phyloP scores from a whole-genome alignment of 2,329 filamentous ascomycete species.

The Claviceps sp. region DNA sequence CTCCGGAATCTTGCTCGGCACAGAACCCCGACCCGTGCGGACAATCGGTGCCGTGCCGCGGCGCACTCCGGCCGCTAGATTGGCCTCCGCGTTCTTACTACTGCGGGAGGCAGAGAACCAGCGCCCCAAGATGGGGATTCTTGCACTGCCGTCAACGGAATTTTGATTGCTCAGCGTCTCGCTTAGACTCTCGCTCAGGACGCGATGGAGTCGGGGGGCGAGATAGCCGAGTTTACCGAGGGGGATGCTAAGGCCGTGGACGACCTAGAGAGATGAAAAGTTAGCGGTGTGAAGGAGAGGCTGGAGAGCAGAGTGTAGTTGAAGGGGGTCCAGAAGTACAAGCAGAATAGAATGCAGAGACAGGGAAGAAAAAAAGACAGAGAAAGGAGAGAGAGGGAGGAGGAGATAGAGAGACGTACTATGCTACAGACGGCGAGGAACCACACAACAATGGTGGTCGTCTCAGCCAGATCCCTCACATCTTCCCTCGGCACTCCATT shows the following conservation, averaged over 20 bases:
- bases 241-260: conserved; percentile 74
- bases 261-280: conserved; percentile 27
- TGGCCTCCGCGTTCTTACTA: conserved; percentile 1
- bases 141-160: background rate
- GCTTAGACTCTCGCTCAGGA: conserved; percentile 13
- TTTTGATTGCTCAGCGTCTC: background rate
- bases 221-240: conserved; percentile 53
- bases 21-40: background rate
- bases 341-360: background rate
- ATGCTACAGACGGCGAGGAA: conserved; percentile 75
- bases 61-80: conserved; percentile 3
- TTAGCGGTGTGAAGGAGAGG: background rate
- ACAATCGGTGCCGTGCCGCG: conserved; percentile 1
- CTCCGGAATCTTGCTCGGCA: conserved; percentile 2
- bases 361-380: background rate
- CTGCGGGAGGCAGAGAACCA: background rate
- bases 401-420: conserved; percentile 33
- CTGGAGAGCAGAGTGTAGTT: too few species aligned
- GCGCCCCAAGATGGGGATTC: background rate
- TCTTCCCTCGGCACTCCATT: conserved; percentile 51
- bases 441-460: conserved; percentile 65
- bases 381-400: background rate
- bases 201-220: conserved; percentile 43
- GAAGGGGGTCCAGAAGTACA: too few species aligned
- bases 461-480: conserved; percentile 50